Base-by-base conservation (phyloP, 73 alveolate genomes). In the Paramecium bursaria region DNA sequence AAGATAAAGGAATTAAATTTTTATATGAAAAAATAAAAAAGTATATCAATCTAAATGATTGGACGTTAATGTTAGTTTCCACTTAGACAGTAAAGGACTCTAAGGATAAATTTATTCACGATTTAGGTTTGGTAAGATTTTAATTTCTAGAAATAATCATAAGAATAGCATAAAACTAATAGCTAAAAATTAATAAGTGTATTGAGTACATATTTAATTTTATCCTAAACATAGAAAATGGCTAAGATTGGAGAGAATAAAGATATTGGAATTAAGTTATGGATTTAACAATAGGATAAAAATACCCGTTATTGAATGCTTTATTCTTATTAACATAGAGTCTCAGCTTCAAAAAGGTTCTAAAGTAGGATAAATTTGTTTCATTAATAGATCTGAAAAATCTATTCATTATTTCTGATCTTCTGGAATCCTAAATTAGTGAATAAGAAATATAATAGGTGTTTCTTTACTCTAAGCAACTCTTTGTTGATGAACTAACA, bases 401-500 rank as follows among this genome's bases (percentile, higher is more conserved):
- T 4, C 35, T 94, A 53, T 75, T 90, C 22, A 51, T 74, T 14
- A 79, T 82, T 49, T 57, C 98, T 4, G 94, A 91, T 6, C 76
- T 92, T 1, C 87, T 90, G 1, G 67, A 88, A 9, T 91, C 90
- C 33, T 60, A 76, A 15, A 88, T 92, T 52, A 92, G 90, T 21
- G 90, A 93, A 3, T 86, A 94, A 73, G 92, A 92, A 15, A 86
- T 94, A 22, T 90, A 91, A n/a, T 75, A 87, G 44, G 25, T 85
- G 0, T 94, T 73, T 75, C 85, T 91, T 57, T 60, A 87, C 22
- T 76, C 95, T 10, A 92, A 91, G 79, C 79, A 89, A 94, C 88
- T 95, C 47, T 87, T 92, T 80, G 90, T 87, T 17, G 94, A 94
- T 86, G 98, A 94, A 76, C 14, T 90, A 9, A 30, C 77, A 26